phyloP scores from a whole-genome alignment of 1,139 yeast genomes.

The Yamadazyma triangularis region DNA sequence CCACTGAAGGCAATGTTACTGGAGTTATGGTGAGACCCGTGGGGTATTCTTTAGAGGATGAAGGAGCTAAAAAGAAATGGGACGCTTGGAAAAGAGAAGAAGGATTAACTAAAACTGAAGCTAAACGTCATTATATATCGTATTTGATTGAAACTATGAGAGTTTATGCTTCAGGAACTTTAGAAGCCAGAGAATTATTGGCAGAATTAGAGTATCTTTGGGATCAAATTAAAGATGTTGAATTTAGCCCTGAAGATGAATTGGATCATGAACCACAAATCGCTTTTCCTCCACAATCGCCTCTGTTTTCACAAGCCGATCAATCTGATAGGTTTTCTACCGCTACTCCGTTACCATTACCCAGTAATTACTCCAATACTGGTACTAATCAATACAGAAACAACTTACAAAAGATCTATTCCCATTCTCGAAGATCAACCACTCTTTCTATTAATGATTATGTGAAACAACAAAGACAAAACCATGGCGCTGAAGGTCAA shows the following conservation, averaged over 20 bases:
- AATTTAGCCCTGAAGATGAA: conserved; percentile 27
- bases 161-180: conserved; percentile 62
- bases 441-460: conserved; percentile 36
- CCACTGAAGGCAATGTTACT: conserved; percentile 80
- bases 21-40: conserved; percentile 63
- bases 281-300: conserved; percentile 34
- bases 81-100: conserved; percentile 81
- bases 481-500: conserved; percentile 3
- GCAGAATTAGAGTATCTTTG: conserved; percentile 66
- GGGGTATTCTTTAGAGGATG: conserved; percentile 58
- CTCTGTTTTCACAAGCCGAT: conserved; percentile 30
- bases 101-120: conserved; percentile 68
- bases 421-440: conserved; percentile 41
- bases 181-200: conserved; percentile 63
- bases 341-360: conserved; percentile 27
- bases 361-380: conserved; percentile 17
- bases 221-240: conserved; percentile 67
- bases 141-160: conserved; percentile 71
- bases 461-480: conserved; percentile 31
- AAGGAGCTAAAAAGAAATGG: conserved; percentile 71
- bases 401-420: conserved; percentile 41
- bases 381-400: conserved; percentile 19
- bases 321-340: conserved; percentile 37
- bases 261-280: conserved; percentile 19
- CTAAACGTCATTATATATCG: conserved; percentile 66